Evolutionary conservation across 257 asterid species (phyloP).

Genomic region (Jacaranda copaia): DNA sequence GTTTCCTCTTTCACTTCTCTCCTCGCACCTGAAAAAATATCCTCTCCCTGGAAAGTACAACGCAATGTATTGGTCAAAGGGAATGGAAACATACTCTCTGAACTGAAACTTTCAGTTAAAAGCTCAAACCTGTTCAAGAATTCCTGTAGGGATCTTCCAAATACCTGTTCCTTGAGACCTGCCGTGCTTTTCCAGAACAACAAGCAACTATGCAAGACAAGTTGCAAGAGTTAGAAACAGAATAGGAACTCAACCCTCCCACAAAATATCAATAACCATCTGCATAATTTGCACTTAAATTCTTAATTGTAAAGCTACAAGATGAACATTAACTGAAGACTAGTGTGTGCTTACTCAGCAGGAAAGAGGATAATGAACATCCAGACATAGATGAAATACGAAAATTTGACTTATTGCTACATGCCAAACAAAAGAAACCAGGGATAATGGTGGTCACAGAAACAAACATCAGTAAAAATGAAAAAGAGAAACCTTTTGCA

Average conservation of each 20-base stretch:
- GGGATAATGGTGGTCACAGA: neutral
- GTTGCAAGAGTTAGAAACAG: slow-evolving; percentile 5
- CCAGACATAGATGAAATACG: neutral
- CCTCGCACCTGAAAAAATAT: slow-evolving; percentile 61
- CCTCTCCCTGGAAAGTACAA: slow-evolving; percentile 70
- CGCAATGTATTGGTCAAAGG: slow-evolving; percentile 15
- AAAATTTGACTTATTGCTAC: neutral
- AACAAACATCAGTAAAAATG: neutral
- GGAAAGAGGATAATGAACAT: neutral
- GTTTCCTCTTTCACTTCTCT: slow-evolving; percentile 91
- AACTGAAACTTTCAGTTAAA: slow-evolving; percentile 6
- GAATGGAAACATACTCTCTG: slow-evolving; percentile 1
- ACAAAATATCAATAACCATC: neutral
- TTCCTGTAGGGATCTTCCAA: slow-evolving; percentile 89
- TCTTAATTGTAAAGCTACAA: neutral
- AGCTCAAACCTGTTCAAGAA: slow-evolving; percentile 63
- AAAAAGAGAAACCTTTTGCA: neutral
- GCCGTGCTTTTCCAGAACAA: slow-evolving; percentile 75
- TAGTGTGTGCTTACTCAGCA: neutral
- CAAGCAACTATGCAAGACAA: slow-evolving; percentile 65
- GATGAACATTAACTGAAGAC: slow-evolving; percentile 15
- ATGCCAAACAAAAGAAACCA: neutral
- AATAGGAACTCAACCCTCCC: neutral
- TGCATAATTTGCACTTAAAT: neutral
- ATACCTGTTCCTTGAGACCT: slow-evolving; percentile 56